Conservation (phyloP, 2,329 filamentous ascomycete genomes). For the Fusarium sambucinum region DNA sequence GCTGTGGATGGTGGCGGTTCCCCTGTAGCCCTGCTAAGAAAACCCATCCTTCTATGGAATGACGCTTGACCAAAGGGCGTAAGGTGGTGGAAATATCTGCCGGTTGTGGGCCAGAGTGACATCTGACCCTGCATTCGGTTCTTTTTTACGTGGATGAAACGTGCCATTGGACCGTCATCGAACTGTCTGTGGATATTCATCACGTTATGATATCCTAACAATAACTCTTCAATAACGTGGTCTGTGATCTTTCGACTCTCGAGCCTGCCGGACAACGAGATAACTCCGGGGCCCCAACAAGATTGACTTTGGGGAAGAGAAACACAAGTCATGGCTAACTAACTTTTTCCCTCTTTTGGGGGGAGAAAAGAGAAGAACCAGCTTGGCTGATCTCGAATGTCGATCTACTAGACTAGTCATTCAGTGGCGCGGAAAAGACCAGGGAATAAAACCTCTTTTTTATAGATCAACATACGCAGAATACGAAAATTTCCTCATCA, state of each 20-base stretch:
- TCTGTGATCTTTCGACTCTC: conserved; percentile 1
- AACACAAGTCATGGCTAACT: not conserved
- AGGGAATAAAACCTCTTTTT: conserved; percentile 9
- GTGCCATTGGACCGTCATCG: conserved; percentile 25
- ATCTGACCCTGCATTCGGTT: conserved; percentile 8
- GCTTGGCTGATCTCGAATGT: not conserved
- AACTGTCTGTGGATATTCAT: conserved; percentile 28
- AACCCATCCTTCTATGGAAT: conserved; percentile 16
- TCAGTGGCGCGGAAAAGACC: conserved; percentile 1
- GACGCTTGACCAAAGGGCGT: conserved; percentile 15
- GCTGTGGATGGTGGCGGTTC: conserved; percentile 19
- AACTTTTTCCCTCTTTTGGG: not conserved
- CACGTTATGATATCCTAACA: conserved; percentile 43
- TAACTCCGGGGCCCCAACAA: conserved; percentile 29
- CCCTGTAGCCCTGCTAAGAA: not conserved
- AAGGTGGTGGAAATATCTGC: conserved; percentile 35
- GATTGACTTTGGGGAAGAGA: not conserved
- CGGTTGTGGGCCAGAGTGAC: conserved; percentile 18
- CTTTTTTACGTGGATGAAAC: conserved; percentile 39
- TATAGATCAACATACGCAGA: not conserved
- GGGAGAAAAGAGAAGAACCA: accelerated
- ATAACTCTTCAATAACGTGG: conserved; percentile 17
- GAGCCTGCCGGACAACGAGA: conserved; percentile 27
- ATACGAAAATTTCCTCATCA: not conserved
- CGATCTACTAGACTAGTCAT: not conserved